Evolutionary conservation across 23 red algal genomes (phyloP), one percentile per base, ranked within the genome.

Genomic region (Gracilaria vermiculophylla): DNA sequence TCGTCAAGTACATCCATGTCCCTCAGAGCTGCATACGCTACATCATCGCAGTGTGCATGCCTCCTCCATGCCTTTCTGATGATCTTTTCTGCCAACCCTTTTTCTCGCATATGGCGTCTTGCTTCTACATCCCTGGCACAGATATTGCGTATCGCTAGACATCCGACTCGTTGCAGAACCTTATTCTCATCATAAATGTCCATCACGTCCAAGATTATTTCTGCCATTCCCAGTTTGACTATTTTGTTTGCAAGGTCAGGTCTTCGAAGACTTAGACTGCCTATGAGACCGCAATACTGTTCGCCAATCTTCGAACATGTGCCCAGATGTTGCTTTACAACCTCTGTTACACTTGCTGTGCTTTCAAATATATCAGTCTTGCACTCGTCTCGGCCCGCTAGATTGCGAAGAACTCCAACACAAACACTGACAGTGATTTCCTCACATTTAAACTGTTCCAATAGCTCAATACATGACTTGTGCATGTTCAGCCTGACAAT

Each of bases 1-100:
- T 89, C 85, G 29, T 62, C 72, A 3, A 89, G 72, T 61, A 89
- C 85, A 60, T 89, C 85, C 69, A 89, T 58, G 24, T 76, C 72
- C 13, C 64, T 50, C 1, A 89, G 47, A 4, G 85, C 85, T 19
- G 35, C 48, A 53, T 89, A 89, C 2, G 85, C 85, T 35, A 76
- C 70, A 54, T 89, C 85, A 44, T 69, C 35, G n/a, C 69, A 78
- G 14, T 44, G 20, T 19, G 70, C 10, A 49, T 62, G 69, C 40
- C 20, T 40, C 50, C 57, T 78, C 85, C 69, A 89, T 37, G 85
- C 85, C 49, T 61, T 41, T 52, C 85, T 65, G 40, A 89, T 48
- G 8, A 76, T 27, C 20, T 77, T 61, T 32, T 89, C 85, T 13
- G 72, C 85, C 16, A 40, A 33, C 42, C 85, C 60, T 73, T 47